Evolutionary conservation across 2,329 filamentous ascomycete genomes (phyloP).

Genomic region (Ophiostoma angusticollis): DNA sequence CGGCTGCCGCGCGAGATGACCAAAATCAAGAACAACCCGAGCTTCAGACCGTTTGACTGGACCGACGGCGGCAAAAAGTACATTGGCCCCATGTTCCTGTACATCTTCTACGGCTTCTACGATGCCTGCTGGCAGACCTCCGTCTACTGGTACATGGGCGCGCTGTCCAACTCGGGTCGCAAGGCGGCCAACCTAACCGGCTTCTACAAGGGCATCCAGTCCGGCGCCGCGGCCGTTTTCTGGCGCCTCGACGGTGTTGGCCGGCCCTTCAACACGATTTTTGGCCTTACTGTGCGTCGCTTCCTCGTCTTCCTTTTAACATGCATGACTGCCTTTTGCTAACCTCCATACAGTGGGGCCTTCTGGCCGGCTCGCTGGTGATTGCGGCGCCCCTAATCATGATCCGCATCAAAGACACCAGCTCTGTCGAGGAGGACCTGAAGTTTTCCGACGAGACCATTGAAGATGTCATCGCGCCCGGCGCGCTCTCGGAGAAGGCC

Average conservation of each 20-base stretch:
- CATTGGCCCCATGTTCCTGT: slow-evolving; percentile 72
- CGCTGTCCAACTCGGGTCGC: slow-evolving; percentile 82
- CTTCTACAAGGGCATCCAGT: slow-evolving; percentile 49
- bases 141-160: slow-evolving; percentile 94
- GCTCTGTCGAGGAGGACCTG: slow-evolving; percentile 68
- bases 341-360: slow-evolving; percentile 48
- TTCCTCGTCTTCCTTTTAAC: not conserved
- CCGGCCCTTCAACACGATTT: slow-evolving; percentile 56
- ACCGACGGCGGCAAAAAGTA: slow-evolving; percentile 43
- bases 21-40: slow-evolving; percentile 10
- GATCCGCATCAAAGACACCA: slow-evolving; percentile 67
- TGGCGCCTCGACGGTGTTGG: slow-evolving; percentile 55
- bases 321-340: not conserved
- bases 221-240: slow-evolving; percentile 67
- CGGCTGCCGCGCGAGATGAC: slow-evolving; percentile 38
- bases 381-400: slow-evolving; percentile 70
- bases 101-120: slow-evolving; percentile 82
- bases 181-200: slow-evolving; percentile 82
- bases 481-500: slow-evolving; percentile 11
- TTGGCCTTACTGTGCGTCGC: slow-evolving; percentile 39
- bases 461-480: slow-evolving; percentile 45
- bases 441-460: slow-evolving; percentile 74
- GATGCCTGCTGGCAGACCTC: slow-evolving; percentile 84
- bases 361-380: slow-evolving; percentile 60
- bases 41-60: slow-evolving; percentile 45